Evolutionary conservation across 805 yeast species (phyloP), one percentile per base, ranked within the genome.

Genomic region (Ogataea degrootiae): DNA sequence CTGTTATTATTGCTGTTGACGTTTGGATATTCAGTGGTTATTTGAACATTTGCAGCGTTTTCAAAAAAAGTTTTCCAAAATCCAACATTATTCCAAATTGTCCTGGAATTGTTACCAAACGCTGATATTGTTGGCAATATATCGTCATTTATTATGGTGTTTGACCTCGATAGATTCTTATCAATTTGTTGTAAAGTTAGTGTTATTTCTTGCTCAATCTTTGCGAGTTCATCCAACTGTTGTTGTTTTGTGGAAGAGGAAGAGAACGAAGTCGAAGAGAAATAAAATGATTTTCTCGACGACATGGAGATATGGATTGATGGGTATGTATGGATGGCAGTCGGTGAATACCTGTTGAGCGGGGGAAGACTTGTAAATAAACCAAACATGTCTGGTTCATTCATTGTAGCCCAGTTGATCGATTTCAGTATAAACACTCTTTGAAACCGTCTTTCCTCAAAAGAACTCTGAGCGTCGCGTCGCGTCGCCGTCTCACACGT

Each of bases 1-100:
- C 38, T 23, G 11, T 34, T 34, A 7, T 3, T 34, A n/a, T 34
- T 39, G 8, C 33, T 39, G 49, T 39, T 34, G 37, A 44, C n/a
- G 33, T 39, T 44, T 14, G 14, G 33, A 11, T 39, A 43, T 34
- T 54, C 57, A 12, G 59, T 56, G 2, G 56, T 54, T 19, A 65
- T 60, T 39, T 59, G 64, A 33, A 61, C 69, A 44, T 63, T 59
- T 2, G 69, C 68, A 23, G 67, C 66, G 48, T 63, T 63, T 44
- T 89, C 96, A 56, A 88, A 78, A 65, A 89, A 84, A 33, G 76
- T 76, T 59, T 87, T 87, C 84, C 95, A 83, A 65, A 87, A 87
- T 47, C 77, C 76, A 6, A 80, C 82, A 46, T 83, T 83, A 31
- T 73, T 67, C 84, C 89, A 82, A 3, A 87, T 79, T 33, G 76